phyloP scores from a whole-genome alignment of 768 basidiomycete genomes.

The Amanita thiersii region DNA sequence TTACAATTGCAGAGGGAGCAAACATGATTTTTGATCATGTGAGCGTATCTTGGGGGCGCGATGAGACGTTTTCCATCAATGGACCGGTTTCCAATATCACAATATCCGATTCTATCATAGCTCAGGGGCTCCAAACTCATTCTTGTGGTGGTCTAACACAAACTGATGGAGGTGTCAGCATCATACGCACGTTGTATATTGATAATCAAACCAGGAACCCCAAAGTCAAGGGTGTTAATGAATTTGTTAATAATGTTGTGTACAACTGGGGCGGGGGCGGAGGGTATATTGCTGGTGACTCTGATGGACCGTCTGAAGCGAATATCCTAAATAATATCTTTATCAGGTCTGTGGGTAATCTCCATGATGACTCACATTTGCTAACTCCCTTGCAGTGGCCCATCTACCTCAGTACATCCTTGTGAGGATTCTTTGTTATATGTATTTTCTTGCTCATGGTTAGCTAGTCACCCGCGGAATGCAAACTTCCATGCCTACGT shows the following conservation, averaged over 20 bases:
- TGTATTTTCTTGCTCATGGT: too few relatives aligned
- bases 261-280: constrained; percentile 27
- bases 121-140: too few relatives aligned
- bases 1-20: too few relatives aligned
- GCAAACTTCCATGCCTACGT: too few relatives aligned
- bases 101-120: too few relatives aligned
- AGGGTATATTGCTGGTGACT: constrained; percentile 28
- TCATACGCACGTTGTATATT: constrained; percentile 26
- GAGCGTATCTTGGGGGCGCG: too few relatives aligned
- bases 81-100: too few relatives aligned
- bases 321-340: constrained; percentile 28
- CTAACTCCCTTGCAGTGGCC: constrained; percentile 15
- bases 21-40: too few relatives aligned
- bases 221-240: constrained; percentile 28
- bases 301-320: constrained; percentile 22
- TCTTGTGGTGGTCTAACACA: too few relatives aligned
- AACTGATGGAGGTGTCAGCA: constrained; percentile 26
- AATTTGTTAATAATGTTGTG: constrained; percentile 28
- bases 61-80: too few relatives aligned
- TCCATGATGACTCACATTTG: not conserved
- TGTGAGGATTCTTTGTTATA: too few relatives aligned
- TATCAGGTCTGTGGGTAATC: constrained; percentile 17
- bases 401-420: constrained; percentile 22
- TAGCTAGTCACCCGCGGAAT: too few relatives aligned
- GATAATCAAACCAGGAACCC: constrained; percentile 29